These are phyloP conservation scores for Capsicum rhomboideum DNA, from an alignment of 257 asterid species.

Conservation along the genomic window DNA sequence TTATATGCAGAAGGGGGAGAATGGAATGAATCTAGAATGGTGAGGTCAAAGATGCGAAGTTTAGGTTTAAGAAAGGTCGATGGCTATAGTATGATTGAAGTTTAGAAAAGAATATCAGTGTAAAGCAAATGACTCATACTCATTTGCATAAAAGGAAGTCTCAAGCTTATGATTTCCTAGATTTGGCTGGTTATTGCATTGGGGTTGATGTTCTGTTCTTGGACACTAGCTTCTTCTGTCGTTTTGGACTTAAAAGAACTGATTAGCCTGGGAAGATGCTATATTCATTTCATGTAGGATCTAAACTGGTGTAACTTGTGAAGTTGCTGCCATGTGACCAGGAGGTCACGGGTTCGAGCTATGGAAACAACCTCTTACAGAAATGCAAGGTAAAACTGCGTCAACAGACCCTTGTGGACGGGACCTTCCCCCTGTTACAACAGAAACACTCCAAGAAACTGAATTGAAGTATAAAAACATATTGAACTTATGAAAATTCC, in stretches of 20 bases:
- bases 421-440: background rate
- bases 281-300: background rate
- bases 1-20: conserved; percentile 73
- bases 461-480: no score
- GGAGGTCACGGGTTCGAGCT: background rate
- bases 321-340: background rate
- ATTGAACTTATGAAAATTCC: no score
- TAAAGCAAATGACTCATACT: background rate
- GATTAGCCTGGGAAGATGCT: background rate
- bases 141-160: background rate
- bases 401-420: background rate
- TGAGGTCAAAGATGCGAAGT: conserved; percentile 52
- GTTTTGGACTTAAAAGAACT: background rate
- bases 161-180: background rate
- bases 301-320: background rate
- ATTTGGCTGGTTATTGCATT: background rate
- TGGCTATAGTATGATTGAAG: conserved; percentile 68
- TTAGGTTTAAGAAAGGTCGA: conserved; percentile 50
- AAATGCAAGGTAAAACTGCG: background rate
- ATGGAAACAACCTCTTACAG: background rate
- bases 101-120: background rate
- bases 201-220: background rate
- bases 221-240: background rate
- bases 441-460: no score
- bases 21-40: conserved; percentile 46